Evolutionary conservation across 2,329 filamentous ascomycete genomes (phyloP).

Genomic region (Tolypocladium amazonense): DNA sequence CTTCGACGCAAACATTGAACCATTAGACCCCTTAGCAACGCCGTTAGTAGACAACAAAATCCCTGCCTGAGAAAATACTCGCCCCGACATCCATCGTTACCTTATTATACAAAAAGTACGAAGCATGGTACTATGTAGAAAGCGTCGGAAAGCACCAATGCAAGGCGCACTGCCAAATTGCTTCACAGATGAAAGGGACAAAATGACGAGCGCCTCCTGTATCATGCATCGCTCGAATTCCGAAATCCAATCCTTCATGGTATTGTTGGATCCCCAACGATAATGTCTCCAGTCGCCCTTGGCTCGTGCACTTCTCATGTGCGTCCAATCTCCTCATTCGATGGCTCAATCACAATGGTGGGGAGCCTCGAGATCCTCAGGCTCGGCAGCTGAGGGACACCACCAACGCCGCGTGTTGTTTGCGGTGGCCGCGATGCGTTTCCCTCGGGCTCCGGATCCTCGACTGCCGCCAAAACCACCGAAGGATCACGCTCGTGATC

Average conservation of each 20-base stretch:
- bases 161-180: not conserved
- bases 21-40: not conserved
- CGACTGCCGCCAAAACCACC: not conserved
- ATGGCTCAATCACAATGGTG: slow-evolving; percentile 29
- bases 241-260: not conserved
- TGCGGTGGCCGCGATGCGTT: slow-evolving; percentile 8
- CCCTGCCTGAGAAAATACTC: not conserved
- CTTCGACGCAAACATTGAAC: not conserved
- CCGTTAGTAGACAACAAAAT: not conserved
- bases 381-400: slow-evolving; percentile 39
- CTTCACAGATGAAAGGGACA: not conserved
- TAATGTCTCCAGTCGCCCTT: not conserved
- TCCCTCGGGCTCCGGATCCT: slow-evolving; percentile 5
- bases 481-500: slow-evolving; percentile 3
- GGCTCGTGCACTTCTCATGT: not conserved
- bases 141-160: not conserved
- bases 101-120: not conserved
- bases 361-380: slow-evolving; percentile 39
- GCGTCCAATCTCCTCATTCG: not conserved
- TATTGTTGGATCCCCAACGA: not conserved
- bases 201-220: not conserved
- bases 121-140: not conserved
- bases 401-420: slow-evolving; percentile 23
- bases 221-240: not conserved
- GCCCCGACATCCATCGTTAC: not conserved